A percentile compares a stretch with the other conserved stretches of the same genome.
phyloP scores from a whole-genome alignment of 2,329 filamentous ascomycete species.

The Harringtonia lauricola region DNA sequence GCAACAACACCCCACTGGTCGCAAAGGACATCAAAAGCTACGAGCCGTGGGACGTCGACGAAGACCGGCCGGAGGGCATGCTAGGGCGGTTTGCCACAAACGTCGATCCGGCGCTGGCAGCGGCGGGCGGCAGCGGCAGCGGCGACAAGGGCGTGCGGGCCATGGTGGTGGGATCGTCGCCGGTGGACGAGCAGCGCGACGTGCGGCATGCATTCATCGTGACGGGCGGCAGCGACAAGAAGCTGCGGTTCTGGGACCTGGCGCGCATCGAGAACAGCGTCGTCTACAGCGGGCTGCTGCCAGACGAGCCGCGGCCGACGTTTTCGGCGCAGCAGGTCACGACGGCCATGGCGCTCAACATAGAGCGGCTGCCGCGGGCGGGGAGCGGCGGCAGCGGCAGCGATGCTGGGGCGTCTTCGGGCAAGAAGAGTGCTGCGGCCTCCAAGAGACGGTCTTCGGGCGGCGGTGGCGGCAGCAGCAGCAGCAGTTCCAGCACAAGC shows the following conservation, averaged over 20 bases:
- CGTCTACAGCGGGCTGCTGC: conserved; percentile 67
- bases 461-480: too few species aligned
- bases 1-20: too few species aligned
- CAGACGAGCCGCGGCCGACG: conserved; percentile 60
- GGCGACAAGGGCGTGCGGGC: conserved; percentile 61
- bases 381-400: conserved; percentile 15
- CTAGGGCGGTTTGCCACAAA: conserved; percentile 72
- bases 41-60: conserved; percentile 80
- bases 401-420: too few species aligned
- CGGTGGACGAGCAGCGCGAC: conserved; percentile 46
- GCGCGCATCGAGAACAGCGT: conserved; percentile 64
- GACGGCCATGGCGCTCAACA: conserved; percentile 52
- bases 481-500: conserved; percentile 17
- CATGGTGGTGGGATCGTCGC: conserved; percentile 49
- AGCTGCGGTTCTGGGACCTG: conserved; percentile 89
- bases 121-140: conserved; percentile 22
- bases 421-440: too few species aligned
- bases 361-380: conserved; percentile 43
- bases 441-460: too few species aligned
- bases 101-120: conserved; percentile 43
- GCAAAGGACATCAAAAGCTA: conserved; percentile 62
- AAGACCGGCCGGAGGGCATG: conserved; percentile 79
- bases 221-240: conserved; percentile 80
- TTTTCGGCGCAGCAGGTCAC: conserved; percentile 57
- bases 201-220: conserved; percentile 74